phyloP scores from a whole-genome alignment of 1,284 basidiomycete species.

The Wolfiporia cocos region DNA sequence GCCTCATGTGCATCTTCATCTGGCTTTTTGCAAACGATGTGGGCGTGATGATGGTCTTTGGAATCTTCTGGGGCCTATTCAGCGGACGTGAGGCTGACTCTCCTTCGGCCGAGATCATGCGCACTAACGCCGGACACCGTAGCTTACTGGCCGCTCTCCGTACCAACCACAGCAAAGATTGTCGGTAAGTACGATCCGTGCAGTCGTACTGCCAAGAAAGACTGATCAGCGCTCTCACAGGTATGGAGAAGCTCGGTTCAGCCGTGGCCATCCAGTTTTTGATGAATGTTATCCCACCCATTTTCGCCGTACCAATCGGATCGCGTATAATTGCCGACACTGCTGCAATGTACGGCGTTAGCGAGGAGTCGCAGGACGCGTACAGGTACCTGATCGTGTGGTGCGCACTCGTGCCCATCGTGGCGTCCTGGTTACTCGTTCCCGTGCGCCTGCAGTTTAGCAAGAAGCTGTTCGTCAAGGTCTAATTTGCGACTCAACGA shows the following conservation, averaged over 20 bases:
- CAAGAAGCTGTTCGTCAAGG: conserved; percentile 6
- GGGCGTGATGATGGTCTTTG: conserved; percentile 3
- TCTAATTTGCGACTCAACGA: too few relatives aligned
- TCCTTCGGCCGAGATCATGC: too few relatives aligned
- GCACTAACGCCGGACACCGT: too few relatives aligned
- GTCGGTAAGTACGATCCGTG: conserved; percentile 1
- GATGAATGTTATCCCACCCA: conserved; percentile 9
- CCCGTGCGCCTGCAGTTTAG: conserved; percentile 7
- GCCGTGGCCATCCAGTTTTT: conserved; percentile 8
- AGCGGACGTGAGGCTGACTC: conserved; percentile 1
- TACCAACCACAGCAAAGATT: conserved; percentile 5
- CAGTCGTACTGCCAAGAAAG: background rate
- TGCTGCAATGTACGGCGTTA: background rate
- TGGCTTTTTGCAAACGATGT: conserved; percentile 5
- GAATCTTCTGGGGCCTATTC: conserved; percentile 2
- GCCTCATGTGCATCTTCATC: conserved; percentile 5
- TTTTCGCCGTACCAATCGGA: conserved; percentile 8
- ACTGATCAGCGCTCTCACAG: background rate
- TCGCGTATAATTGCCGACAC: conserved; percentile 6
- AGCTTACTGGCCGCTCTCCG: conserved; percentile 4
- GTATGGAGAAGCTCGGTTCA: conserved; percentile 7
- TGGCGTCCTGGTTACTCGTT: conserved; percentile 3
- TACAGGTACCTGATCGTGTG: conserved; percentile 7
- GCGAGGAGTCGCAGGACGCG: conserved; percentile 1
- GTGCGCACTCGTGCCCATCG: conserved; percentile 6